Evolutionary conservation across 2,329 filamentous ascomycete species (phyloP).

Genomic region (Xylariaceae sp.): DNA sequence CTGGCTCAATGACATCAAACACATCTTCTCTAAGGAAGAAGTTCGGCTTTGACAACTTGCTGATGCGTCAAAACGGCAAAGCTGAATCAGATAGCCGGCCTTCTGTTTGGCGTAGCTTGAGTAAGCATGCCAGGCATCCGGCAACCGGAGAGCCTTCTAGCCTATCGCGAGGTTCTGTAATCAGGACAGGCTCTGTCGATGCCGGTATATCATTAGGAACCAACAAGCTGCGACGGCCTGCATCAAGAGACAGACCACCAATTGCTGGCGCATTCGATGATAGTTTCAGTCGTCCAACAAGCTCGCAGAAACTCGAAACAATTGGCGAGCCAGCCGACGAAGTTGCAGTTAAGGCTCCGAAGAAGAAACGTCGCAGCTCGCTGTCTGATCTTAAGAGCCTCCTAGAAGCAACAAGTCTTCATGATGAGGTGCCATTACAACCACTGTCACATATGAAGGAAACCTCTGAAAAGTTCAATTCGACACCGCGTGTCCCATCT

Average conservation of each 20-base stretch:
- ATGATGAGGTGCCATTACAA: slow-evolving; percentile 49
- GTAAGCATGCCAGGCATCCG: slow-evolving; percentile 74
- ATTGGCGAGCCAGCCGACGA: slow-evolving; percentile 64
- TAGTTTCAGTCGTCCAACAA: slow-evolving; percentile 56
- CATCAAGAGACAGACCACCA: slow-evolving; percentile 66
- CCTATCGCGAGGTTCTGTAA: slow-evolving; percentile 70
- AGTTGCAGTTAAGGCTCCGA: slow-evolving; percentile 51
- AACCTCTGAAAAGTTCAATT: slow-evolving; percentile 64
- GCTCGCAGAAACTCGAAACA: slow-evolving; percentile 64
- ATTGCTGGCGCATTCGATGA: slow-evolving; percentile 70
- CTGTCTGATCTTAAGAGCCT: slow-evolving; percentile 82
- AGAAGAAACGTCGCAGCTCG: slow-evolving; percentile 88
- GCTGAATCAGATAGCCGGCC: slow-evolving; percentile 71
- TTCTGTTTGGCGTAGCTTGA: slow-evolving; percentile 86
- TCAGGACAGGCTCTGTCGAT: slow-evolving; percentile 81
- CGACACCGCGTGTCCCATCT: slow-evolving; percentile 52
- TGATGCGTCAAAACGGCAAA: slow-evolving; percentile 83
- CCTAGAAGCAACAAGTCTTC: slow-evolving; percentile 66
- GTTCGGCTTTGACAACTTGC: slow-evolving; percentile 78
- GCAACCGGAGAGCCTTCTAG: slow-evolving; percentile 67
- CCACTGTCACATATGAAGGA: slow-evolving; percentile 60
- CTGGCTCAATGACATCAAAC: slow-evolving; percentile 82
- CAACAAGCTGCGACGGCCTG: slow-evolving; percentile 58
- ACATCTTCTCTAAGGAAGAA: slow-evolving; percentile 84
- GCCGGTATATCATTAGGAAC: slow-evolving; percentile 54